Evolutionary conservation across 2,329 filamentous ascomycete genomes (phyloP).

Genomic region (Microsporum audouinii): DNA sequence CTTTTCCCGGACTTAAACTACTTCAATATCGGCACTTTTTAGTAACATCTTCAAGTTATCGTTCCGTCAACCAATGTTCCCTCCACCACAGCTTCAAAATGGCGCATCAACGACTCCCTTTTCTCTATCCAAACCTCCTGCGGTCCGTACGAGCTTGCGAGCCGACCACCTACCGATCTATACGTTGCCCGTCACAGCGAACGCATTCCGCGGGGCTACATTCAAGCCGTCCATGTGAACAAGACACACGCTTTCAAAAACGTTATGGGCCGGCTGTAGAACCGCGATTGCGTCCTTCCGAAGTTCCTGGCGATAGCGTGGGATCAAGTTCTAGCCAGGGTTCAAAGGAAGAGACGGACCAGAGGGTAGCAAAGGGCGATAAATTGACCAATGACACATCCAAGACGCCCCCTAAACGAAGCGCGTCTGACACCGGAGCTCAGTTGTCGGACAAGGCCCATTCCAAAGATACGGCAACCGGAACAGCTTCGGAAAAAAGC

Average conservation of each 20-base stretch:
- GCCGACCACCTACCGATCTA: conserved; percentile 33
- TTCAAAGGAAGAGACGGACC: conserved; percentile 4
- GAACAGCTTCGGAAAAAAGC: neutral
- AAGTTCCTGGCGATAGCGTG: conserved; percentile 21
- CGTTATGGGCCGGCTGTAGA: conserved; percentile 38
- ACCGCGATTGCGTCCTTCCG: conserved; percentile 30
- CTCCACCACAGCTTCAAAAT: conserved; percentile 33
- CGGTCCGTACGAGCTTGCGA: conserved; percentile 43
- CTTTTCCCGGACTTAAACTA: neutral
- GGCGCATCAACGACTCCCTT: conserved; percentile 52
- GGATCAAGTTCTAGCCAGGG: conserved; percentile 3
- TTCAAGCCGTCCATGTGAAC: conserved; percentile 24
- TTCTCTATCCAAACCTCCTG: conserved; percentile 58
- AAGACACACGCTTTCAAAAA: conserved; percentile 32
- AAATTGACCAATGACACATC: neutral
- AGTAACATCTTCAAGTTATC: neutral
- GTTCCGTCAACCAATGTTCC: neutral
- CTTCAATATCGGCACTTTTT: neutral
- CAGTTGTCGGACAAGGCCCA: neutral
- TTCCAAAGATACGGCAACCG: neutral
- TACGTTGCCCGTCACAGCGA: conserved; percentile 25
- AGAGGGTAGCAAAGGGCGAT: conserved; percentile 12
- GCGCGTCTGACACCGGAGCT: neutral
- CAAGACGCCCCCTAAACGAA: neutral
- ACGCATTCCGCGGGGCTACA: conserved; percentile 25